These are phyloP conservation scores for Teratosphaeria destructans DNA, from an alignment of 2,329 filamentous ascomycete genomes.

Conservation along the genomic window DNA sequence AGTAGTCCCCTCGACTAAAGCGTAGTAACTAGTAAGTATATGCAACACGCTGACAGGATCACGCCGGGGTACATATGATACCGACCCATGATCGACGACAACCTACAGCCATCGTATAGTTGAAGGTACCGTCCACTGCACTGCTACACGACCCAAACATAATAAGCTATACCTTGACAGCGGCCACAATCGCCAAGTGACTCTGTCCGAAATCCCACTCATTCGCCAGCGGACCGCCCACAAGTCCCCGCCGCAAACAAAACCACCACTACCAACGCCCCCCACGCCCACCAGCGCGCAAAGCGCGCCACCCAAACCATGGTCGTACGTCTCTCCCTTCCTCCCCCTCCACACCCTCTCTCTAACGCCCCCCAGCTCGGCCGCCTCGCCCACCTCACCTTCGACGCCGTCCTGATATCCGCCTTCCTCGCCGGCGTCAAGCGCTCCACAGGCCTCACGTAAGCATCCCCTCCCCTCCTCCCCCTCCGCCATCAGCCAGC, in stretches of 20 bases:
- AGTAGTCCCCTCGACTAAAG: background rate
- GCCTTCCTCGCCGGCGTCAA: slow-evolving; percentile 95
- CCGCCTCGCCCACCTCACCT: slow-evolving; percentile 85
- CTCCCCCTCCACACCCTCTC: background rate
- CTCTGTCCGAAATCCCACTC: too few species aligned
- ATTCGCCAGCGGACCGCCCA: background rate
- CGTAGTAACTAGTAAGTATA: background rate
- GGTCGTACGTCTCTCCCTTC: slow-evolving; percentile 11
- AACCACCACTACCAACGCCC: background rate
- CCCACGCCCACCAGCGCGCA: background rate
- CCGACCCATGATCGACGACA: background rate
- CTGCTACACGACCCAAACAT: background rate
- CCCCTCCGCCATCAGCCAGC: background rate
- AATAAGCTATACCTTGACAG: background rate
- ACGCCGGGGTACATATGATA: background rate
- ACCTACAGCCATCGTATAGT: background rate
- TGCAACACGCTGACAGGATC: background rate
- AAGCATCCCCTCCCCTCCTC: slow-evolving; percentile 33
- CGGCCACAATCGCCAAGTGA: too few species aligned
- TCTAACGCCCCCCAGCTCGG: slow-evolving; percentile 57
- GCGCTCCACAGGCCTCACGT: slow-evolving; percentile 95
- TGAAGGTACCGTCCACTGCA: background rate
- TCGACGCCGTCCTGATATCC: slow-evolving; percentile 93
- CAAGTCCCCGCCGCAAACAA: background rate
- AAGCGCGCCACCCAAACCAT: slow-evolving; percentile 3